Percentiles rank a stretch among this genome's conserved stretches.
Conservation (phyloP, 805 yeast genomes). For the Maudiozyma pseudohumilis region DNA sequence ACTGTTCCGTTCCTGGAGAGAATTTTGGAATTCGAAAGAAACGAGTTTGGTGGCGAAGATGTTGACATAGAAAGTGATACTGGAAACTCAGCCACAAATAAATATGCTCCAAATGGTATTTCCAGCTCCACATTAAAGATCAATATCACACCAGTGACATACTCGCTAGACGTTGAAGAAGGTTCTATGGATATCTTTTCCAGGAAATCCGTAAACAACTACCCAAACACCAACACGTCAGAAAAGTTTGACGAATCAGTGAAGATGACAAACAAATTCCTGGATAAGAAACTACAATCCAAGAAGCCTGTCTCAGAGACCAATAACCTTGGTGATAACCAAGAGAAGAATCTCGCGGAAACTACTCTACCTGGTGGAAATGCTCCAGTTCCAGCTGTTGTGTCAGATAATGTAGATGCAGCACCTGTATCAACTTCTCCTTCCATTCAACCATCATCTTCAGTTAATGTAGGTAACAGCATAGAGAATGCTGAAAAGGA, state of each 20-base stretch:
- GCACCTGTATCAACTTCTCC: too few species aligned
- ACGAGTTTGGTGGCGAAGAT: constrained; percentile 29
- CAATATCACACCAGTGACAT: constrained; percentile 67
- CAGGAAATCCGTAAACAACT: constrained; percentile 43
- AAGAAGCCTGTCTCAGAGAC: too few species aligned
- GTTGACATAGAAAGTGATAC: constrained; percentile 17
- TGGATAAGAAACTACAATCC: constrained; percentile 53
- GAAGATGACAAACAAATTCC: constrained; percentile 29
- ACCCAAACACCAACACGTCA: constrained; percentile 17
- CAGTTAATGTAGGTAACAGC: too few species aligned
- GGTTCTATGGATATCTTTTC: constrained; percentile 72
- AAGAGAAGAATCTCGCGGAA: too few species aligned
- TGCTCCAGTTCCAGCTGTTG: too few species aligned
- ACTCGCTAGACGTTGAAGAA: constrained; percentile 70
- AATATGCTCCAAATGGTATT: constrained; percentile 41
- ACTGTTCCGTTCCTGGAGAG: constrained; percentile 69
- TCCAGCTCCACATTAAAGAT: constrained; percentile 66
- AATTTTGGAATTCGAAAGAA: constrained; percentile 46
- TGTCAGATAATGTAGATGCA: too few species aligned
- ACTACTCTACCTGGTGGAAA: too few species aligned
- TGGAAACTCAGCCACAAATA: constrained; percentile 4
- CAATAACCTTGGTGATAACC: too few species aligned
- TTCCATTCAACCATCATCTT: too few species aligned
- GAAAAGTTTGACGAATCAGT: constrained; percentile 29
- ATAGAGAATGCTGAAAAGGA: too few species aligned